Percentiles rank a stretch among this genome's conserved stretches.
These are phyloP conservation scores for Aspergillus sp. DNA, from an alignment of 2,329 filamentous ascomycete genomes.

Conservation along the genomic window DNA sequence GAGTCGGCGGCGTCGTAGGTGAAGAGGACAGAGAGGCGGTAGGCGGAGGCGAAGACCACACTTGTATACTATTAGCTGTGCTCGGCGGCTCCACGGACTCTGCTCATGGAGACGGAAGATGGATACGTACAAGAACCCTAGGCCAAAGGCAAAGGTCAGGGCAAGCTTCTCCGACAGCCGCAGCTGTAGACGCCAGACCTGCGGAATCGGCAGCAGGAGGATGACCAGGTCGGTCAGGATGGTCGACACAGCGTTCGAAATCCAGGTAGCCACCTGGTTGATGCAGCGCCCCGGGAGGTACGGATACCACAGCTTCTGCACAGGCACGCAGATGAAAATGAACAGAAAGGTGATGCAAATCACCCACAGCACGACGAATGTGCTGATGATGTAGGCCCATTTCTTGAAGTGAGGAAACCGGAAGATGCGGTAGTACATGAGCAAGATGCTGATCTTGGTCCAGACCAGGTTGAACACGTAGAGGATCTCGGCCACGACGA, in stretches of 20 bases:
- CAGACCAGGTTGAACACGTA: slow-evolving; percentile 34
- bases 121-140: slow-evolving; percentile 24
- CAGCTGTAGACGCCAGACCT: slow-evolving; percentile 28
- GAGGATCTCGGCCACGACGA: slow-evolving; percentile 40
- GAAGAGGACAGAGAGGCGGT: slow-evolving; percentile 26
- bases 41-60: slow-evolving; percentile 26
- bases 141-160: slow-evolving; percentile 19
- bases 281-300: slow-evolving; percentile 24
- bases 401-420: slow-evolving; percentile 24
- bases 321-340: slow-evolving; percentile 28
- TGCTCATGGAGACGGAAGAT: no score
- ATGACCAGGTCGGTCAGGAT: slow-evolving; percentile 26
- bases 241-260: slow-evolving; percentile 23
- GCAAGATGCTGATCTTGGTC: slow-evolving; percentile 26
- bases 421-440: slow-evolving; percentile 30
- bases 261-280: slow-evolving; percentile 26
- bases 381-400: slow-evolving; percentile 26
- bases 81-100: no score
- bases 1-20: slow-evolving; percentile 20
- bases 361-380: slow-evolving; percentile 24
- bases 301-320: slow-evolving; percentile 28
- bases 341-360: slow-evolving; percentile 27
- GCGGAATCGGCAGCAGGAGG: slow-evolving; percentile 23
- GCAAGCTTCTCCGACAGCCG: slow-evolving; percentile 19
- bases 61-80: no score